Percentiles rank a stretch among this genome's conserved stretches.
Conservation (phyloP, 495 filamentous ascomycete species). For the Podospora conica region DNA sequence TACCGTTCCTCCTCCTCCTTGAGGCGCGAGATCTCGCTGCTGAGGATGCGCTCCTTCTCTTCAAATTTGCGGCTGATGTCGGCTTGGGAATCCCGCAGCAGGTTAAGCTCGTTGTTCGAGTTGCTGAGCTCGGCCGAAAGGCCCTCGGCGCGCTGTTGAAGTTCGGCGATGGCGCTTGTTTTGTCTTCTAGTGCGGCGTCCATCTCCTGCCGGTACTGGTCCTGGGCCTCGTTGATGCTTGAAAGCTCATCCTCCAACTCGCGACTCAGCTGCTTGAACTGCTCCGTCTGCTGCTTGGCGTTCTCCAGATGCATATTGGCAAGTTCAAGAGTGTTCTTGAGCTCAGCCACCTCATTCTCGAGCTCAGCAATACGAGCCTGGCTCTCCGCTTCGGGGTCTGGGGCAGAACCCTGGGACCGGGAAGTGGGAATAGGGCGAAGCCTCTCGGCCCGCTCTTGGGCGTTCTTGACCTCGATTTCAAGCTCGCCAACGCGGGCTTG, state of each 20-base stretch:
- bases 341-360: slow-evolving; percentile 69
- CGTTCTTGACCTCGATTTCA: slow-evolving; percentile 75
- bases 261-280: slow-evolving; percentile 84
- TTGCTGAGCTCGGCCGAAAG: slow-evolving; percentile 71
- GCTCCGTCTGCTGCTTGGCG: slow-evolving; percentile 70
- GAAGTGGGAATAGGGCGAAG: slow-evolving; percentile 68
- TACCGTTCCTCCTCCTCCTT: slow-evolving; percentile 82
- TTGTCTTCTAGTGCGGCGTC: slow-evolving; percentile 67
- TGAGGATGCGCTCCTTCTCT: slow-evolving; percentile 69
- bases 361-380: slow-evolving; percentile 79
- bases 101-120: slow-evolving; percentile 72
- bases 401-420: slow-evolving; percentile 38
- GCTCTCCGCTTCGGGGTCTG: slow-evolving; percentile 44
- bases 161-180: slow-evolving; percentile 65
- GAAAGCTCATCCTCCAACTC: slow-evolving; percentile 82
- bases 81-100: slow-evolving; percentile 67
- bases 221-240: slow-evolving; percentile 69
- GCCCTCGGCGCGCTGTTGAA: slow-evolving; percentile 75
- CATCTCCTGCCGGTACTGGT: slow-evolving; percentile 80
- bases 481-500: slow-evolving; percentile 84
- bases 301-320: slow-evolving; percentile 69
- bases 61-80: slow-evolving; percentile 66
- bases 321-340: slow-evolving; percentile 75
- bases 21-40: slow-evolving; percentile 70
- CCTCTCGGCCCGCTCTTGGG: slow-evolving; percentile 75